A percentile compares a stretch with the other conserved stretches of the same genome.
phyloP scores from a whole-genome alignment of 2,329 filamentous ascomycete genomes.

The Alternaria conjuncta region DNA sequence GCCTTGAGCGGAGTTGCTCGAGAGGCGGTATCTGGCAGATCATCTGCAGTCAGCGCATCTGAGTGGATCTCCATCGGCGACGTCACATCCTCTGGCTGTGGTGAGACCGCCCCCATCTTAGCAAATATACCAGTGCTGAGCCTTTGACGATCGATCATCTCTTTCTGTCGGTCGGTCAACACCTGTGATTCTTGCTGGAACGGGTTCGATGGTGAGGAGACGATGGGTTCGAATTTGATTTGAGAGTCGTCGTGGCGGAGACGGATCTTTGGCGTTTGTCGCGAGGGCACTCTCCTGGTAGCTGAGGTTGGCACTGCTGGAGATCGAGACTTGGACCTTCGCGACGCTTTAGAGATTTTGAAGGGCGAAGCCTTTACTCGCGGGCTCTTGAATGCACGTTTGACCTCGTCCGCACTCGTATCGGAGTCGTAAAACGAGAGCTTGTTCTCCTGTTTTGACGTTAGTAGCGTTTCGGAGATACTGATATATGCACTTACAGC shows the following conservation, averaged over 20 bases:
- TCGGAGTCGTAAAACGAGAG: constrained; percentile 51
- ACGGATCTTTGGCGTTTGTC: constrained; percentile 56
- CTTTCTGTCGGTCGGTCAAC: constrained; percentile 79
- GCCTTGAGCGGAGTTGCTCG: constrained; percentile 36
- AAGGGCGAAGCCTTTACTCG: constrained; percentile 37
- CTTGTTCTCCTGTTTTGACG: constrained; percentile 18
- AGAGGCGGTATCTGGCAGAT: constrained; percentile 26
- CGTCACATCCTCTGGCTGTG: constrained; percentile 17
- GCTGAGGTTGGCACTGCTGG: constrained; percentile 29
- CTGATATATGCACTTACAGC: constrained; percentile 47
- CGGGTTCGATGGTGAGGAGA: constrained; percentile 61
- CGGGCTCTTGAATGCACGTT: constrained; percentile 25
- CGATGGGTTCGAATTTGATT: constrained; percentile 75
- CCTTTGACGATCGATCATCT: constrained; percentile 75
- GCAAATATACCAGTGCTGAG: constrained; percentile 70
- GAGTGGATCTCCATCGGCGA: constrained; percentile 40
- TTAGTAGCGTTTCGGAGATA: constrained; percentile 52
- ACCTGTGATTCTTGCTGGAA: constrained; percentile 68
- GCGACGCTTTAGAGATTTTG: constrained; percentile 29
- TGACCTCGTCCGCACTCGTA: constrained; percentile 22
- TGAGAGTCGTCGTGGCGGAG: constrained; percentile 83
- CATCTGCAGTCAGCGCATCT: constrained; percentile 34
- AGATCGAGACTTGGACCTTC: constrained; percentile 33
- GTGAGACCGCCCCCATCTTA: constrained; percentile 56
- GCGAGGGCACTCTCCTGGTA: constrained; percentile 29